phyloP scores from a whole-genome alignment of 2,329 filamentous ascomycete species.

The Ophiostoma sp. region DNA sequence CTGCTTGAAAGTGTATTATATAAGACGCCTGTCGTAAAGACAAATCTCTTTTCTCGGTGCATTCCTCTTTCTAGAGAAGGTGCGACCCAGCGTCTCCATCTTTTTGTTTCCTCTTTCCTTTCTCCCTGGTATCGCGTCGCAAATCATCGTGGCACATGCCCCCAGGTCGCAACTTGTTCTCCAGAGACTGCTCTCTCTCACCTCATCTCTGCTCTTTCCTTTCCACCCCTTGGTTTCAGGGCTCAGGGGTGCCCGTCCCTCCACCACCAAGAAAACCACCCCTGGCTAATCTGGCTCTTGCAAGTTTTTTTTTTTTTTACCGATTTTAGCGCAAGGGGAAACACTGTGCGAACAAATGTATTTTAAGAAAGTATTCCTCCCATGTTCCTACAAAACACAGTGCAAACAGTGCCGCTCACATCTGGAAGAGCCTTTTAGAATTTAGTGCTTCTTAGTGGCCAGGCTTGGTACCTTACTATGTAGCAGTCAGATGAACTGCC shows the following conservation, averaged over 20 bases:
- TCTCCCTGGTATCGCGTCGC: neutral
- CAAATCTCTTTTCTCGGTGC: neutral
- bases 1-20: neutral
- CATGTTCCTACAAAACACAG: neutral
- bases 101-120: neutral
- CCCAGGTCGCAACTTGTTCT: neutral
- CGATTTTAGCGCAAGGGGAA: slow-evolving; percentile 23
- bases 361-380: neutral
- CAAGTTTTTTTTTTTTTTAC: slow-evolving; percentile 20
- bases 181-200: neutral
- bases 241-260: slow-evolving; percentile 14
- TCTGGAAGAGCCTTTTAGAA: neutral
- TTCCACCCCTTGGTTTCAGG: slow-evolving; percentile 20
- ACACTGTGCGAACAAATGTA: neutral
- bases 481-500: neutral
- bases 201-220: neutral
- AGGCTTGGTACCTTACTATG: neutral
- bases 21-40: neutral
- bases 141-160: slow-evolving; percentile 5
- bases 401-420: neutral
- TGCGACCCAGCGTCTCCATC: neutral
- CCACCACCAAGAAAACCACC: slow-evolving; percentile 12
- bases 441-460: neutral
- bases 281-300: slow-evolving; percentile 19
- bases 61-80: neutral